These are phyloP conservation scores for Centella asiatica DNA, from an alignment of 129 eudicot genomes.

Conservation along the genomic window DNA sequence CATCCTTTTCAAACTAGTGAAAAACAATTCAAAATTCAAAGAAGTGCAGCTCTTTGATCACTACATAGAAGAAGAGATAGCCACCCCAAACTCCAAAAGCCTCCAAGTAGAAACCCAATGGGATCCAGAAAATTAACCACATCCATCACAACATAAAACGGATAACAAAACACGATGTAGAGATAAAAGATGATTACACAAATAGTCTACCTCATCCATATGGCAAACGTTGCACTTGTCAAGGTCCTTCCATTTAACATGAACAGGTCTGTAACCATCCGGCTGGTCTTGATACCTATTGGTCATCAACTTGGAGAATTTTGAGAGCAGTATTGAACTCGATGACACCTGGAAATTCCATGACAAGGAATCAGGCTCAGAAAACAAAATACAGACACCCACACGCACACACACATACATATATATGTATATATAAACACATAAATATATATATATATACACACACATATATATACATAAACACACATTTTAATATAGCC, in stretches of 20 bases:
- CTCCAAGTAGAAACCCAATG: no score
- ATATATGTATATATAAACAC: no score
- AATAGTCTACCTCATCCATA: conserved; percentile 81
- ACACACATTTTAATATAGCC: no score
- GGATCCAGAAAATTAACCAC: neutral
- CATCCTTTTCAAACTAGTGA: no score
- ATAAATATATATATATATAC: no score
- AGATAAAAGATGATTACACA: neutral
- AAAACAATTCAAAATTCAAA: no score
- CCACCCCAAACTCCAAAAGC: no score
- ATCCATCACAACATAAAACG: neutral
- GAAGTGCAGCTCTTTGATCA: no score
- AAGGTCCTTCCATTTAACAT: conserved; percentile 88
- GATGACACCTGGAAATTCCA: conserved; percentile 58
- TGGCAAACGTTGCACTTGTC: conserved; percentile 97
- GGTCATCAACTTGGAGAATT: conserved; percentile 31
- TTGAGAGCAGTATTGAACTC: conserved; percentile 19
- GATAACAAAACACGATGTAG: neutral
- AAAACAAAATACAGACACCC: no score
- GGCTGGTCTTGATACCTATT: conserved; percentile 40
- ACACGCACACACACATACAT: no score
- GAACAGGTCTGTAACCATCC: conserved; percentile 70
- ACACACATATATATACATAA: no score
- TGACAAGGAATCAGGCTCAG: conserved; percentile 3
- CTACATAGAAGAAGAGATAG: no score